These are phyloP conservation scores for Termitomyces sp. DNA, from an alignment of 768 basidiomycete genomes.

Conservation along the genomic window DNA sequence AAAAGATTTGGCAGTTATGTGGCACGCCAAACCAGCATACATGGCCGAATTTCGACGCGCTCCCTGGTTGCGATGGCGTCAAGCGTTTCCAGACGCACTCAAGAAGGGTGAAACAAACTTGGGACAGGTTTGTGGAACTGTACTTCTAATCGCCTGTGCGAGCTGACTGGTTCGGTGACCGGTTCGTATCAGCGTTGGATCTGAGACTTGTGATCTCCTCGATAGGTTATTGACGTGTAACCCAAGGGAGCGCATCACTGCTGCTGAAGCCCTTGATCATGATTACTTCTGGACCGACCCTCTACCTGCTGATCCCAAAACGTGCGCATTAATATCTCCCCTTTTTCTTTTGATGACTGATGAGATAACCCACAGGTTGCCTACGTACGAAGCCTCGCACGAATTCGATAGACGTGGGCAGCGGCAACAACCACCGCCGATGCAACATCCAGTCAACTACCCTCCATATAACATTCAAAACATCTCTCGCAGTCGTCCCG, in stretches of 20 bases:
- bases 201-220: constrained; percentile 75
- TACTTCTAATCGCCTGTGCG: not conserved
- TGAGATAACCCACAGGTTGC: constrained; percentile 41
- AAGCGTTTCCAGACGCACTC: constrained; percentile 52
- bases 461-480: constrained; percentile 1
- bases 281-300: constrained; percentile 95
- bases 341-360: not conserved
- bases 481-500: constrained; percentile 11
- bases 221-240: constrained; percentile 82
- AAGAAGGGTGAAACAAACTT: constrained; percentile 52
- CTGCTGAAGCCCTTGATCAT: constrained; percentile 82
- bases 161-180: constrained; percentile 6
- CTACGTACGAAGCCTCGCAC: constrained; percentile 76
- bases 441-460: constrained; percentile 3
- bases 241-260: constrained; percentile 80
- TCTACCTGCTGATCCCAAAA: constrained; percentile 77
- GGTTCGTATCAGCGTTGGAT: constrained; percentile 45
- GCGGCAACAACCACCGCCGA: constrained; percentile 15
- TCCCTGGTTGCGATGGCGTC: constrained; percentile 79
- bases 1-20: constrained; percentile 86
- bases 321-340: constrained; percentile 36
- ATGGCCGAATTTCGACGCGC: constrained; percentile 71
- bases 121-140: constrained; percentile 48
- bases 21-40: constrained; percentile 81
- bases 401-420: constrained; percentile 43